phyloP scores from a whole-genome alignment of 768 basidiomycete genomes.

The Roridomyces roridus region DNA sequence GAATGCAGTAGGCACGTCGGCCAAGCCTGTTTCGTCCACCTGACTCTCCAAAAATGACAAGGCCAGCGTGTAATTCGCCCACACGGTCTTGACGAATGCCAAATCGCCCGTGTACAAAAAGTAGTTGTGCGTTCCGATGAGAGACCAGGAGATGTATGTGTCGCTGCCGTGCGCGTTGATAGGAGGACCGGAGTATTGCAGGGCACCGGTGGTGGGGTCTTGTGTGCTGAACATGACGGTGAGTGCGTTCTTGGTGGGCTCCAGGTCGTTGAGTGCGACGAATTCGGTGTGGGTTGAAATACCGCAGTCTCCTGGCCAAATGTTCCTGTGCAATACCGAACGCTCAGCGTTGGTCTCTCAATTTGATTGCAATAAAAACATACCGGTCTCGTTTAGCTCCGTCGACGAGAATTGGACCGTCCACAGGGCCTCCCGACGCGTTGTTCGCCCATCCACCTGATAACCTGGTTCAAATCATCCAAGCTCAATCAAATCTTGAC shows the following conservation, averaged over 20 bases:
- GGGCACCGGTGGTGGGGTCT: slow-evolving; percentile 49
- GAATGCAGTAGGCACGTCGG: slow-evolving; percentile 46
- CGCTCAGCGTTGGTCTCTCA: neutral
- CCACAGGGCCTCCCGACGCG: slow-evolving; percentile 51
- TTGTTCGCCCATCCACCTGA: slow-evolving; percentile 53
- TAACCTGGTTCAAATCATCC: neutral
- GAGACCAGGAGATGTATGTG: slow-evolving; percentile 58
- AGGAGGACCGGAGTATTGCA: slow-evolving; percentile 50
- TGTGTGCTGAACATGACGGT: slow-evolving; percentile 56
- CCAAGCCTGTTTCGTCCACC: slow-evolving; percentile 44
- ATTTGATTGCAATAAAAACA: slow-evolving; percentile 11
- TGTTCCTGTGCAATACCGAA: slow-evolving; percentile 28
- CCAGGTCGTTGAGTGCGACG: slow-evolving; percentile 39
- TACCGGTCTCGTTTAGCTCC: slow-evolving; percentile 59
- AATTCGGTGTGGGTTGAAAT: slow-evolving; percentile 47
- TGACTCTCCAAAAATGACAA: slow-evolving; percentile 47
- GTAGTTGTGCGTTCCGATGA: slow-evolving; percentile 49
- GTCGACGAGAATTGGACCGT: slow-evolving; percentile 59
- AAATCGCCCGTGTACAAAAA: slow-evolving; percentile 55
- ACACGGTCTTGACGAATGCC: slow-evolving; percentile 47
- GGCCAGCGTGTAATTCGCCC: slow-evolving; percentile 52
- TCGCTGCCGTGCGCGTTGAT: slow-evolving; percentile 43
- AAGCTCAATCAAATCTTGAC: neutral
- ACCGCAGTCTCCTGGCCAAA: slow-evolving; percentile 46
- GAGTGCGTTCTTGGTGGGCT: slow-evolving; percentile 51